Evolutionary conservation across 441 rosid genomes (phyloP), one percentile per base, ranked within the genome.

Genomic region (Pelargonium australe): DNA sequence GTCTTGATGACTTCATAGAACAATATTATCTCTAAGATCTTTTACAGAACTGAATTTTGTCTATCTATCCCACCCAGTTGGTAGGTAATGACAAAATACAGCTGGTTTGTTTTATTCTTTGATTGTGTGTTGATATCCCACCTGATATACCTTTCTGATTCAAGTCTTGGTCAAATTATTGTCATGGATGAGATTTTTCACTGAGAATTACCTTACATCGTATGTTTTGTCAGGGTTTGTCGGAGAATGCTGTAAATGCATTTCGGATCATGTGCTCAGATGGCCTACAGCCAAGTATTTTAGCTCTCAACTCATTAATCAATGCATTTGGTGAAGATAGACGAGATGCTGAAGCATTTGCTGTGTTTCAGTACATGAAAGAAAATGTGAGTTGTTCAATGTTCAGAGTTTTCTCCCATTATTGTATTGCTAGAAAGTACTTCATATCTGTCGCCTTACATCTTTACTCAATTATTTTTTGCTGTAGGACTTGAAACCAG

Each of bases 271-370:
- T 95, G 99, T 84, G 87, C 80, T 79, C 82, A 13, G 97, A 95
- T 80, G 98, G 97, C 77, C 80, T 92, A 73, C 87, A 76, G 79
- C 98, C 96, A 17, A 86, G 96, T 81, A 76, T 87, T 25, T 77
- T 95, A 25, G 96, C 97, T 77, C 95, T 95, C 64, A 95, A 95
- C 78, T 92, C 98, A 5, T 81, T 95, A 69, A 88, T 92, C 78
- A 92, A 95, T 80, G 98, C 99, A 43, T 95, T 92, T 83, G 96
- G 96, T 4, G 96, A 89, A 83, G 99, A 95, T 75, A 80, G 95
- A 84, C 88, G 96, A 77, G 99, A 89, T 51, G 88, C 76, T 8
- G 99, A 92, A 84, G 99, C 97, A n/a, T 95, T 92, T 75, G 85
- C 97, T 17, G 98, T 95, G 73, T 82, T 95, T 68, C 90, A 85